Percentiles rank a stretch among this genome's conserved stretches.
Conservation (phyloP, 176 grass and related monocot species). For the Cymbopogon citratus region DNA sequence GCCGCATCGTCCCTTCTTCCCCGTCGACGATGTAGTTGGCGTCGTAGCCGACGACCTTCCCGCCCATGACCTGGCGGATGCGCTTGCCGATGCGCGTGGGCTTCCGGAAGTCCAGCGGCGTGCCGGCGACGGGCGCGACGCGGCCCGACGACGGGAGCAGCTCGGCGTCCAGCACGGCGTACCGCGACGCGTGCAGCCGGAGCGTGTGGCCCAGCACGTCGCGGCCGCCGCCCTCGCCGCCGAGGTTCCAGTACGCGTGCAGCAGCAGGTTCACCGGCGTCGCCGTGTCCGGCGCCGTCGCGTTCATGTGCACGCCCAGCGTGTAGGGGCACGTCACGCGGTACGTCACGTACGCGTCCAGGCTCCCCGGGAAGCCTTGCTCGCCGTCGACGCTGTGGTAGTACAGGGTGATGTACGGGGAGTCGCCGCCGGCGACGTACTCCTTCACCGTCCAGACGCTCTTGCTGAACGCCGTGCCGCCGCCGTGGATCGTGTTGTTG, state of each 20-base stretch:
- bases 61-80: conserved; percentile 42
- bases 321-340: conserved; percentile 42
- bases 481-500: conserved; percentile 71
- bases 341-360: conserved; percentile 82
- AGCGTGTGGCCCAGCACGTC: conserved; percentile 61
- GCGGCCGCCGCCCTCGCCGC: conserved; percentile 43
- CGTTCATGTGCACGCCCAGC: conserved; percentile 49
- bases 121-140: conserved; percentile 44
- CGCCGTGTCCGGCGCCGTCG: conserved; percentile 46
- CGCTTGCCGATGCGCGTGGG: conserved; percentile 48
- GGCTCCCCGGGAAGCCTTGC: conserved; percentile 66
- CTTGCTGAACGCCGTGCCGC: conserved; percentile 59
- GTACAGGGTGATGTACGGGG: conserved; percentile 56
- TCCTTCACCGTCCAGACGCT: conserved; percentile 77
- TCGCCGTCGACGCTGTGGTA: conserved; percentile 82
- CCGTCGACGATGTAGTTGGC: conserved; percentile 55
- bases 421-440: conserved; percentile 46
- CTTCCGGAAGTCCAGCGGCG: conserved; percentile 53
- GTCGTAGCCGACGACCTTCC: conserved; percentile 51
- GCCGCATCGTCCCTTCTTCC: conserved; percentile 18
- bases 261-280: conserved; percentile 74
- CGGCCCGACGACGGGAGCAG: conserved; percentile 57
- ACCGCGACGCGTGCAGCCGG: conserved; percentile 49
- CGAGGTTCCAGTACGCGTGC: conserved; percentile 80
- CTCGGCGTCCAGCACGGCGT: conserved; percentile 40